These are phyloP conservation scores for Erythrobasidium hasegawianum DNA, from an alignment of 1,284 basidiomycete species.

Conservation along the genomic window DNA sequence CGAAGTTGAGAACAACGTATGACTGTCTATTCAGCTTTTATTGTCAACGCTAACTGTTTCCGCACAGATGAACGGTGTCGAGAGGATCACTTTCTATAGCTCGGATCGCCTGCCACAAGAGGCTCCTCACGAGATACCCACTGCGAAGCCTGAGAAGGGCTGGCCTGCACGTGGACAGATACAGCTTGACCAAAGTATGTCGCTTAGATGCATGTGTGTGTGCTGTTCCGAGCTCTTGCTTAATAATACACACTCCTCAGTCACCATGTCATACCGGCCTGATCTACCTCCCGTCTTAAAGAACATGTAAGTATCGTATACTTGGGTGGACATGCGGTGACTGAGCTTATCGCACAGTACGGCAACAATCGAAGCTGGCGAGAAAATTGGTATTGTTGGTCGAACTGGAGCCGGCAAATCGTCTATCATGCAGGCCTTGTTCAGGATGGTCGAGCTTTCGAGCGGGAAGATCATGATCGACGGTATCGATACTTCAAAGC, in stretches of 20 bases:
- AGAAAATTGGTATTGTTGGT: constrained; percentile 48
- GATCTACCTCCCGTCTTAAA: constrained; percentile 54
- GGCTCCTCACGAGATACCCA: constrained; percentile 62
- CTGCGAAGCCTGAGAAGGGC: constrained; percentile 57
- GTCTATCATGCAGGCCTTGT: constrained; percentile 65
- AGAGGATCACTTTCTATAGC: constrained; percentile 62
- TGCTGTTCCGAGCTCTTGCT: too few relatives aligned
- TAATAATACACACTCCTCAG: background rate
- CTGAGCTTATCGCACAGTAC: background rate
- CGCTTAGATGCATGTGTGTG: background rate
- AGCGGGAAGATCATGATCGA: constrained; percentile 46
- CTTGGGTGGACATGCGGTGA: background rate
- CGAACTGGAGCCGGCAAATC: constrained; percentile 60
- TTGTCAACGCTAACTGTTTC: background rate
- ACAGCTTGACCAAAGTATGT: constrained; percentile 45
- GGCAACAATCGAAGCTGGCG: constrained; percentile 15
- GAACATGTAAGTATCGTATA: constrained; percentile 9
- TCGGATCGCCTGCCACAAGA: constrained; percentile 68
- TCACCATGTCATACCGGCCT: constrained; percentile 41
- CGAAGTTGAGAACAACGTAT: constrained; percentile 75
- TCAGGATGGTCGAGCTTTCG: constrained; percentile 50
- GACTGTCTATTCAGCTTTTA: background rate
- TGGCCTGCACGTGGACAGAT: constrained; percentile 61
- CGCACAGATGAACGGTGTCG: constrained; percentile 36
- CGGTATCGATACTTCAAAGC: constrained; percentile 53